Evolutionary conservation across 2,329 filamentous ascomycete species (phyloP).

Genomic region (Xylariaceae sp.): DNA sequence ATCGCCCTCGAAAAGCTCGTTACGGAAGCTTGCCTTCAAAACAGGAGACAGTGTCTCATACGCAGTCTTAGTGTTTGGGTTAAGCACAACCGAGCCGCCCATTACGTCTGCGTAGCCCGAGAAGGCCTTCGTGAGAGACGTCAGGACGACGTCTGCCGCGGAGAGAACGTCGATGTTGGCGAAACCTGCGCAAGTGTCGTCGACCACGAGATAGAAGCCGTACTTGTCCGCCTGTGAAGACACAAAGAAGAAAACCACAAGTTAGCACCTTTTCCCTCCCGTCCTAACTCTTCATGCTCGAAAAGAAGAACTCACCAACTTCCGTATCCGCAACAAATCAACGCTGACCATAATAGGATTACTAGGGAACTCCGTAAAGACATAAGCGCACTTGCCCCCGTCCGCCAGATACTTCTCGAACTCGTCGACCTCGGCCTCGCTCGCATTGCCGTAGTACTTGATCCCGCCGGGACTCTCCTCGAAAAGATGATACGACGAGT

Average conservation of each 20-base stretch:
- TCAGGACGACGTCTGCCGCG: constrained; percentile 44
- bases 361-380: constrained; percentile 48
- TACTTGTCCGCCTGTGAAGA: constrained; percentile 34
- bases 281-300: not conserved
- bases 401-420: constrained; percentile 43
- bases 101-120: constrained; percentile 48
- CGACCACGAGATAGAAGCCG: constrained; percentile 42
- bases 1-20: constrained; percentile 47
- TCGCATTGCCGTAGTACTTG: constrained; percentile 47
- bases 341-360: constrained; percentile 43
- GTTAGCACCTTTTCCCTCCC: not conserved
- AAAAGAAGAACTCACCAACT: constrained; percentile 34
- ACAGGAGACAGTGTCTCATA: constrained; percentile 17
- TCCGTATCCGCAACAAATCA: constrained; percentile 37
- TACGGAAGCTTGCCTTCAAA: constrained; percentile 32
- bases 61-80: constrained; percentile 17
- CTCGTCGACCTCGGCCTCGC: constrained; percentile 36
- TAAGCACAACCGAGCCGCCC: constrained; percentile 22
- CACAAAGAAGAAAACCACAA: not conserved
- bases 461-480: constrained; percentile 41
- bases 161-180: constrained; percentile 48
- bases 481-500: constrained; percentile 45
- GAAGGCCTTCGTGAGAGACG: constrained; percentile 54
- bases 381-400: constrained; percentile 40
- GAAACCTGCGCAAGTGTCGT: constrained; percentile 47